Base-by-base conservation (phyloP, 2,329 filamentous ascomycete genomes). In the Trichoderma brevicompactum region DNA sequence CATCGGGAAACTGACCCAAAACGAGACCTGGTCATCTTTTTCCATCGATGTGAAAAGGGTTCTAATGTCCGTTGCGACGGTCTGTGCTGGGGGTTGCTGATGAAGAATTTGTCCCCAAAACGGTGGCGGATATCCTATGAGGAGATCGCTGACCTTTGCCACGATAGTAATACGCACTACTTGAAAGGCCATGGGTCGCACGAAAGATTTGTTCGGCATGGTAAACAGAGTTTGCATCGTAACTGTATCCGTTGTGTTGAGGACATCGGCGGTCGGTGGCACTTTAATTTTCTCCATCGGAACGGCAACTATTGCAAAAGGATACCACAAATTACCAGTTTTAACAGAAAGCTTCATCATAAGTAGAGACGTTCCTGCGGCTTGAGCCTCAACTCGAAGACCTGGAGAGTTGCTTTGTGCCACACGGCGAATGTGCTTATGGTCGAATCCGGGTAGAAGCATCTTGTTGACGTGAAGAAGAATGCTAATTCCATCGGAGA, bases 361-460 rank as follows among this genome's bases (percentile, higher is more conserved):
- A 28, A 28, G 23, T 28, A 28, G 23, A 5, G 23, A 2, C 5
- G 23, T 5, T 2, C 15, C n/a, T 15, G 46, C 36, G n/a, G 59
- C 41, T n/a, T 52, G 48, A 15, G 52, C 38, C 15, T 62, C 46
- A 15, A 53, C 49, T 34, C 59, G 59, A n/a, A 62, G 36, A 10
- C 59, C 59, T 23, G 59, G 7, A 17, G 48, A n/a, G 36, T 34
- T 34, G 23, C 23, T 34, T 23, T 8, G 19, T 23, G 3, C 59
- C 23, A 62, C 2, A 1, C 36, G 36, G 5, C 17, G 43, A 32
- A 49, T 32, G 19, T 60, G 44, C 1, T 28, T 32, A 2, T 13
- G 2, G 9, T 36, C 17, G 3, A 60, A 60, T 7, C 56, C 56
- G 12, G 44, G 44, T 10, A 60, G 38, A 38, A 60, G 7, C 0